phyloP scores from a whole-genome alignment of 75 land plant genomes.

The Cunninghamia lanceolata region DNA sequence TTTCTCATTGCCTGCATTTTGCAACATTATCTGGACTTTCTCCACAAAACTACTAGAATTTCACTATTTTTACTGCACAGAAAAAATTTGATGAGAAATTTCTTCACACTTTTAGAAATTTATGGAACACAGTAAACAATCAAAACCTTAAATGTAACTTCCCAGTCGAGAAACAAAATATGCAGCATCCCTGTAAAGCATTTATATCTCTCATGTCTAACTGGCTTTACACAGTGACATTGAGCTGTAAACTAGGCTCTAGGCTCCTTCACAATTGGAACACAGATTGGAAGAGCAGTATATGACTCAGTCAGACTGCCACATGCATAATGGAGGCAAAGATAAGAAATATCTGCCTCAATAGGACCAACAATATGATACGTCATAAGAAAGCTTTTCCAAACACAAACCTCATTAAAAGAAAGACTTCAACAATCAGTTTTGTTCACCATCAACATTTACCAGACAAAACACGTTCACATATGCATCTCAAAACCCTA shows the following conservation, averaged over 20 bases:
- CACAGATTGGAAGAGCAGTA: not conserved
- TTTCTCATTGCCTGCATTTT: not conserved
- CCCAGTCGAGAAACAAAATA: not conserved
- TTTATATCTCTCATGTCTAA: not conserved
- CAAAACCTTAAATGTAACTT: not conserved
- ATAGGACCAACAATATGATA: not conserved
- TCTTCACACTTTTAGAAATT: not conserved
- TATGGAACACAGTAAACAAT: not conserved
- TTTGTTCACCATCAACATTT: not conserved
- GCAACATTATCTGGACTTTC: not conserved
- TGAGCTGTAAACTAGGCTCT: not conserved
- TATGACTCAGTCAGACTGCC: not conserved
- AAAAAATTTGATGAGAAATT: not conserved
- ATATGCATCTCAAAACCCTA: not conserved
- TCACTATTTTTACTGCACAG: not conserved
- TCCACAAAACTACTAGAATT: not conserved
- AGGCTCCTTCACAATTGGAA: not conserved
- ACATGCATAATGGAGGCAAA: not conserved
- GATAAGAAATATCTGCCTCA: not conserved
- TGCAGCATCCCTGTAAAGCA: not conserved
- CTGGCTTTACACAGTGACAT: not conserved
- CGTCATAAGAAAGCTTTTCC: not conserved
- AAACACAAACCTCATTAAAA: not conserved
- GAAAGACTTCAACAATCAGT: not conserved
- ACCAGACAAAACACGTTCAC: not conserved